Evolutionary conservation across 139 green algal species (phyloP).

Genomic region (Chlamydomonas applanata): DNA sequence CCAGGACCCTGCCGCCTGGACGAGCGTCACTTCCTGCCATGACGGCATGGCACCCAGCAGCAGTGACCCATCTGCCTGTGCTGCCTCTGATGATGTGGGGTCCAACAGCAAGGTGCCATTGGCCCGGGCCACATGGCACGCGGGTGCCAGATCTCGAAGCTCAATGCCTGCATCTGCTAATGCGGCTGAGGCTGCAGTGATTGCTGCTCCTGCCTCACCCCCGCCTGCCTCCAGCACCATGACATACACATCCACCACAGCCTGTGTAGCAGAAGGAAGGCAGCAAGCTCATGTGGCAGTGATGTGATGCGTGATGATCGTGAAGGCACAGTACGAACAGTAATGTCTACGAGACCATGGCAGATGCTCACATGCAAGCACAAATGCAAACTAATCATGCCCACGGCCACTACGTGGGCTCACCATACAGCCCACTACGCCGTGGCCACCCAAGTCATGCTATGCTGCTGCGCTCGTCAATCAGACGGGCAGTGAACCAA

Average conservation of each 20-base stretch:
- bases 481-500: no score
- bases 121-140: slow-evolving; percentile 49
- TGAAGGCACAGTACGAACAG: no score
- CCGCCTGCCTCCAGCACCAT: slow-evolving; percentile 71
- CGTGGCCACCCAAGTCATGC: no score
- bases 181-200: slow-evolving; percentile 59
- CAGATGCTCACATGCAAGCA: no score
- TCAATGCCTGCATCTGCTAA: slow-evolving; percentile 72
- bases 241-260: slow-evolving; percentile 64
- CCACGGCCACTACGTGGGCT: no score
- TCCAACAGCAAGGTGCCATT: slow-evolving; percentile 61
- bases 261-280: slow-evolving; percentile 35
- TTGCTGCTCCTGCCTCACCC: slow-evolving; percentile 42
- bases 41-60: slow-evolving; percentile 53
- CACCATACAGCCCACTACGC: no score
- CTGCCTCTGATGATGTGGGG: slow-evolving; percentile 47
- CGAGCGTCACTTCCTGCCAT: slow-evolving; percentile 55
- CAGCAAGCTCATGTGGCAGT: no score
- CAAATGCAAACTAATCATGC: no score
- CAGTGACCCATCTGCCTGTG: slow-evolving; percentile 41
- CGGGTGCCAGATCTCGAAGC: slow-evolving; percentile 66
- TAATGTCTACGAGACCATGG: no score
- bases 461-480: no score
- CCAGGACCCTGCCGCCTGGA: slow-evolving; percentile 55
- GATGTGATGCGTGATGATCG: no score